phyloP scores from a whole-genome alignment of 1,284 basidiomycete species.

The Pascua sp. region DNA sequence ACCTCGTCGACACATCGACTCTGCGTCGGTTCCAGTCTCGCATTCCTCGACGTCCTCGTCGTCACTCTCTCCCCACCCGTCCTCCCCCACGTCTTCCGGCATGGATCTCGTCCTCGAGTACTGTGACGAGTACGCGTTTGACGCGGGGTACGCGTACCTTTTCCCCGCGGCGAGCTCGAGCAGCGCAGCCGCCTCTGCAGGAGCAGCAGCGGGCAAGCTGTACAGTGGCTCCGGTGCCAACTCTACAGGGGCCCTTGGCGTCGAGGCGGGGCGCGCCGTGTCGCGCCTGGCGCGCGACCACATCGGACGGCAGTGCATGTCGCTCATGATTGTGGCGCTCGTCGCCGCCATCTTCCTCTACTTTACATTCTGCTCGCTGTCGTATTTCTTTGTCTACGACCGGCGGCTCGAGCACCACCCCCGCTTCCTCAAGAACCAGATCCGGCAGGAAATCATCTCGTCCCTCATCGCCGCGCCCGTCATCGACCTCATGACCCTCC shows the following conservation, averaged over 20 bases:
- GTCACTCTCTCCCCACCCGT: too few species aligned
- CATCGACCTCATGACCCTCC: slow-evolving; percentile 78
- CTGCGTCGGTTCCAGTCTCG: too few species aligned
- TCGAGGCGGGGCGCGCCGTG: background rate
- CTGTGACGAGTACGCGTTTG: slow-evolving; percentile 71
- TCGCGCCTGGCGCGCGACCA: slow-evolving; percentile 61
- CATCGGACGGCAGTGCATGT: slow-evolving; percentile 71
- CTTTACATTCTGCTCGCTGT: slow-evolving; percentile 77
- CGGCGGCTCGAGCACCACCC: slow-evolving; percentile 95
- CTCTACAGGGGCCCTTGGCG: slow-evolving; percentile 1
- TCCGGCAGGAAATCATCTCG: slow-evolving; percentile 73
- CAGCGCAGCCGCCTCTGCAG: slow-evolving; percentile 33
- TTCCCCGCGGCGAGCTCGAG: slow-evolving; percentile 60
- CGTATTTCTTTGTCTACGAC: slow-evolving; percentile 88
- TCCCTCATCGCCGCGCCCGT: slow-evolving; percentile 75
- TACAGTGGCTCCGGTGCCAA: background rate
- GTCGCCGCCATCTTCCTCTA: slow-evolving; percentile 78
- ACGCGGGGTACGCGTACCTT: slow-evolving; percentile 70
- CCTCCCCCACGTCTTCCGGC: slow-evolving; percentile 6
- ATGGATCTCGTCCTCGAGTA: slow-evolving; percentile 80
- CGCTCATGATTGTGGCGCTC: slow-evolving; percentile 70
- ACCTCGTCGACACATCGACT: too few species aligned
- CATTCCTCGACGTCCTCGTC: too few species aligned
- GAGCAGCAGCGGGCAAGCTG: slow-evolving; percentile 1
- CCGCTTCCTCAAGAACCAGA: slow-evolving; percentile 79